These are phyloP conservation scores for Lasiodiplodia gonubiensis DNA, from an alignment of 2,329 filamentous ascomycete species.

Conservation along the genomic window DNA sequence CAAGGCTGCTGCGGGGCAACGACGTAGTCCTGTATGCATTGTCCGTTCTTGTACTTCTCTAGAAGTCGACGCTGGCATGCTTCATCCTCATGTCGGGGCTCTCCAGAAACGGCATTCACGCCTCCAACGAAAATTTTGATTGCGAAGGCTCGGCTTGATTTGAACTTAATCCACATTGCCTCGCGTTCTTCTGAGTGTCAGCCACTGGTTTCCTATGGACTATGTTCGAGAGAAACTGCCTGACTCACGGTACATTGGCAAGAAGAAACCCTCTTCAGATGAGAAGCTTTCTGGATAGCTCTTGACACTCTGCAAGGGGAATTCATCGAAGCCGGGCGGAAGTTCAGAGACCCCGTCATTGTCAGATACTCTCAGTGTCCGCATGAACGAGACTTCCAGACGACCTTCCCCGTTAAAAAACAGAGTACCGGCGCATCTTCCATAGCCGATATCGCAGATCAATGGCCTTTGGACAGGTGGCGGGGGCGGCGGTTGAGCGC, in stretches of 20 bases:
- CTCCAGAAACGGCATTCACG: constrained; percentile 50
- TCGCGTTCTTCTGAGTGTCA: neutral
- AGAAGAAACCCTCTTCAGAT: neutral
- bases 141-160: constrained; percentile 36
- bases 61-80: constrained; percentile 32
- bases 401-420: neutral
- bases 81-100: constrained; percentile 36
- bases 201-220: neutral
- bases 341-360: neutral
- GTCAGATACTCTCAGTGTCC: neutral
- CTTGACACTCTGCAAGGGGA: neutral
- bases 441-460: too few relatives aligned
- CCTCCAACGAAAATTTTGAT: constrained; percentile 47
- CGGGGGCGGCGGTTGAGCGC: too few relatives aligned
- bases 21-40: constrained; percentile 51
- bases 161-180: neutral
- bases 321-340: neutral
- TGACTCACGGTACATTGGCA: neutral
- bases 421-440: neutral
- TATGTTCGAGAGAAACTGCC: too few relatives aligned
- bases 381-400: neutral
- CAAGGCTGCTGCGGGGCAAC: constrained; percentile 48
- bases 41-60: constrained; percentile 36
- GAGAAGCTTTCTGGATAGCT: neutral
- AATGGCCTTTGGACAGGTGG: too few relatives aligned